Conservation (phyloP, 1,139 yeast species). For the Kodamaea fungicola region DNA sequence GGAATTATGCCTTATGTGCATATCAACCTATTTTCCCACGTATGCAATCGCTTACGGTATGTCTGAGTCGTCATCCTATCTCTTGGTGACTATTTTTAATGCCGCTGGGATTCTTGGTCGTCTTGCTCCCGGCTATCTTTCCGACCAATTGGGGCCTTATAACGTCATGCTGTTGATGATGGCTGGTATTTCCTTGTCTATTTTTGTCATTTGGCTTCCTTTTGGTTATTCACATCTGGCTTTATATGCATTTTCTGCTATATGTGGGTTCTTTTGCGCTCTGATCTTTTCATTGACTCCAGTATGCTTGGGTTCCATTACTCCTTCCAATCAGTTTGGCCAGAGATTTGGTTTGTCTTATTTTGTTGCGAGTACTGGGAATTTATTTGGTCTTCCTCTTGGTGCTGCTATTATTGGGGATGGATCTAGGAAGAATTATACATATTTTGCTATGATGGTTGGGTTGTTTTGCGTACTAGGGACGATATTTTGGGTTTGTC, state of each 20-base stretch:
- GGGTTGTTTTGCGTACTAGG: slow-evolving; percentile 30
- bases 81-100: slow-evolving; percentile 37
- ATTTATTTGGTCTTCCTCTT: slow-evolving; percentile 42
- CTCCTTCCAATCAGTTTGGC: slow-evolving; percentile 40
- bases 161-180: slow-evolving; percentile 39
- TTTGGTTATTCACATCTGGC: slow-evolving; percentile 31
- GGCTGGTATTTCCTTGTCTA: slow-evolving; percentile 26
- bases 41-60: slow-evolving; percentile 42
- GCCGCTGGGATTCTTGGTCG: slow-evolving; percentile 40
- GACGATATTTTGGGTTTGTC: slow-evolving; percentile 27
- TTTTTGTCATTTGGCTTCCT: slow-evolving; percentile 38
- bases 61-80: slow-evolving; percentile 32
- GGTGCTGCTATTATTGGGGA: slow-evolving; percentile 41
- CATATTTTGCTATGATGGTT: slow-evolving; percentile 34
- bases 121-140: slow-evolving; percentile 34
- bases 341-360: slow-evolving; percentile 39
- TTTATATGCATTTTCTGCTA: slow-evolving; percentile 33
- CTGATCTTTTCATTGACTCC: slow-evolving; percentile 37
- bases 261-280: slow-evolving; percentile 31
- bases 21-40: slow-evolving; percentile 43
- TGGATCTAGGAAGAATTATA: slow-evolving; percentile 28
- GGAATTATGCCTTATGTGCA: slow-evolving; percentile 54
- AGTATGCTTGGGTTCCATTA: slow-evolving; percentile 37
- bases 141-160: slow-evolving; percentile 37
- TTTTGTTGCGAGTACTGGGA: slow-evolving; percentile 38